Evolutionary conservation across 31 red algal genomes (phyloP), one percentile per base, ranked within the genome.

Genomic region (Asparagopsis taxiformis): DNA sequence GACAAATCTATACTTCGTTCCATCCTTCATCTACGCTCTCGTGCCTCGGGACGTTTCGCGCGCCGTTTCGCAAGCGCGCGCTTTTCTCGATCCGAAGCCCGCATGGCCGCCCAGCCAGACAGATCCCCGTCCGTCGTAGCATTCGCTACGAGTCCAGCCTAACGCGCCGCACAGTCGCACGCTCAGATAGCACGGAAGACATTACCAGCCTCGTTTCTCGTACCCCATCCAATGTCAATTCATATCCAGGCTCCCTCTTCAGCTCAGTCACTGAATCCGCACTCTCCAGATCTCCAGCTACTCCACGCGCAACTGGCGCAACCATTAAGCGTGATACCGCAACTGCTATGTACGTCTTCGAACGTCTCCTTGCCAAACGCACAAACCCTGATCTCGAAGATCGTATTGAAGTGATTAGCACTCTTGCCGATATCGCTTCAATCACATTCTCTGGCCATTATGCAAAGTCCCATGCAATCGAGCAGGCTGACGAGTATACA

Each of bases 321-420:
- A n/a, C 78, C 5, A 62, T 82, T 19, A 82, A 82, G 39, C 17
- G 78, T 5, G 78, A 82, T 54, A 33, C 78, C 13, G 78, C 78
- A 13, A 82, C 78, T 2, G 66, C 54, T 20, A 82, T 82, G 78
- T 72, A 82, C 19, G 63, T 82, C 55, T 72, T 82, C 35, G 78
- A 82, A 33, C 51, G 66, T 31, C 38, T 82, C 11, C 78, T 82
- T 15, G 49, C 78, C 3, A 82, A 53, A 28, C 53, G 78, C 15
- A 64, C 54, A 23, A 82, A 68, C 37, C 78, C 78, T 10, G 78
- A 71, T 36, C 55, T 82, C 5, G 65, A 65, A 32, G 78, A 82
- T 28, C 78, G 78, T 17, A 62, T 82, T 38, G 55, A 82, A 33
- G 67, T 82, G n/a, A 71, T 82, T 21, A 72, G 55, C 55, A 72